Conservation (phyloP, 306 rosid species). For the Macrotyloma uniflorum region DNA sequence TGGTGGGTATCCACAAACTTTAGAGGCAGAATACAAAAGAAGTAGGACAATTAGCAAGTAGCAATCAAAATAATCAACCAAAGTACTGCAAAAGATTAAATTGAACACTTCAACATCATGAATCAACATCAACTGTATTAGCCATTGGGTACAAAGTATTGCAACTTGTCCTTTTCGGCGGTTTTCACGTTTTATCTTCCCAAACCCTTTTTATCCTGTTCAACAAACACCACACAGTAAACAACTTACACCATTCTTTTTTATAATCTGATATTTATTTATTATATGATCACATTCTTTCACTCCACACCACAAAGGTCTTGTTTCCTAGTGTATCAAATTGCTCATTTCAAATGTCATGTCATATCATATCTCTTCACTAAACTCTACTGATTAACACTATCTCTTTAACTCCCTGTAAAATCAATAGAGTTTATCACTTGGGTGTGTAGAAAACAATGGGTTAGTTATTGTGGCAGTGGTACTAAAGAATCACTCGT, state of each 20-base stretch:
- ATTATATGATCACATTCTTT: background rate
- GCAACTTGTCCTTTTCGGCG: conserved; percentile 4
- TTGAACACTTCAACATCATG: conserved; percentile 42
- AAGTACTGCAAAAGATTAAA: conserved; percentile 24
- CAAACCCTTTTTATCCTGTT: background rate
- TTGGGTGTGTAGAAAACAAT: background rate
- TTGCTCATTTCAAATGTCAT: conserved; percentile 17
- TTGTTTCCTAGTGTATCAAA: conserved; percentile 19
- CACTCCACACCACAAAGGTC: background rate
- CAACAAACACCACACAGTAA: background rate
- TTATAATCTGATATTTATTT: background rate
- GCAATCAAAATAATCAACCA: conserved; percentile 17
- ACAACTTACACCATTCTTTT: background rate
- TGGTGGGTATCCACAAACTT: conserved; percentile 28
- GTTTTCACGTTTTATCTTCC: conserved; percentile 7
- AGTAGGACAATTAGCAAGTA: conserved; percentile 28
- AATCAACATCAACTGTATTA: background rate
- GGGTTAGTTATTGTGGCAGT: background rate
- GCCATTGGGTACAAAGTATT: conserved; percentile 12
- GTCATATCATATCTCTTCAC: background rate
- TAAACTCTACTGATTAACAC: background rate
- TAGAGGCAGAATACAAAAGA: conserved; percentile 20
- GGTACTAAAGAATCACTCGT: background rate
- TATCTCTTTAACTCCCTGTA: background rate
- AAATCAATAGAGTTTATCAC: conserved; percentile 11